Conservation (phyloP, 2,329 filamentous ascomycete species). For the Penicillium sp. region DNA sequence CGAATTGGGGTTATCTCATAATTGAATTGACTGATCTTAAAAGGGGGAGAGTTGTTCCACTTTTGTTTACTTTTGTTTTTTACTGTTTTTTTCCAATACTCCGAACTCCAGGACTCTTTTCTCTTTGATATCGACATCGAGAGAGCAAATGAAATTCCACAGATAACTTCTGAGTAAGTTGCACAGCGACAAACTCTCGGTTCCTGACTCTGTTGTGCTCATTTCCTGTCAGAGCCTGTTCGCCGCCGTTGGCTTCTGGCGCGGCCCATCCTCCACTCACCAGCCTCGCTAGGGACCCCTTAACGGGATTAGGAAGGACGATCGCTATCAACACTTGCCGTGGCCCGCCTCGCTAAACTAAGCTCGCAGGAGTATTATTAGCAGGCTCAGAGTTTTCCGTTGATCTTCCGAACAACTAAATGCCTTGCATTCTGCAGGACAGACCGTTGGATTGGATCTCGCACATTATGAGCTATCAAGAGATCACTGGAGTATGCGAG, state of each 20-base stretch:
- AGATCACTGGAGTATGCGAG: constrained; percentile 6
- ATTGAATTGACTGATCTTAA: neutral
- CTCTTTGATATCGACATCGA: no score
- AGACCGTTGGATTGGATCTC: neutral
- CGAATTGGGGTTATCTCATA: no score
- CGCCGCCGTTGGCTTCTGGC: constrained; percentile 8
- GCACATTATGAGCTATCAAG: constrained; percentile 11
- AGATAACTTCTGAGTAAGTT: no score
- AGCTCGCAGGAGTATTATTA: neutral
- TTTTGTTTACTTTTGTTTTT: constrained; percentile 2
- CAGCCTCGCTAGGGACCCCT: constrained; percentile 15
- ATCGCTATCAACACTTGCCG: constrained; percentile 21
- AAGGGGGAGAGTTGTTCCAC: constrained; percentile 1
- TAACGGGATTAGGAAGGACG: constrained; percentile 8
- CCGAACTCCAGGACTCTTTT: neutral
- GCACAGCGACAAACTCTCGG: neutral
- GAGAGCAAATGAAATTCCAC: neutral
- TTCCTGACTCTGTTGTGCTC: neutral
- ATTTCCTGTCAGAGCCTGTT: neutral
- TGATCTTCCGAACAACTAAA: constrained; percentile 8
- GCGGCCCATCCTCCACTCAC: constrained; percentile 13
- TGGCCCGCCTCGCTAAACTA: constrained; percentile 1
- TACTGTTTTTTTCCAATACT: neutral
- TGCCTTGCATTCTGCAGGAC: constrained; percentile 16
- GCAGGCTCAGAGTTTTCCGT: neutral